These are phyloP conservation scores for Saturnispora gosingensis DNA, from an alignment of 805 yeast genomes.

Conservation along the genomic window DNA sequence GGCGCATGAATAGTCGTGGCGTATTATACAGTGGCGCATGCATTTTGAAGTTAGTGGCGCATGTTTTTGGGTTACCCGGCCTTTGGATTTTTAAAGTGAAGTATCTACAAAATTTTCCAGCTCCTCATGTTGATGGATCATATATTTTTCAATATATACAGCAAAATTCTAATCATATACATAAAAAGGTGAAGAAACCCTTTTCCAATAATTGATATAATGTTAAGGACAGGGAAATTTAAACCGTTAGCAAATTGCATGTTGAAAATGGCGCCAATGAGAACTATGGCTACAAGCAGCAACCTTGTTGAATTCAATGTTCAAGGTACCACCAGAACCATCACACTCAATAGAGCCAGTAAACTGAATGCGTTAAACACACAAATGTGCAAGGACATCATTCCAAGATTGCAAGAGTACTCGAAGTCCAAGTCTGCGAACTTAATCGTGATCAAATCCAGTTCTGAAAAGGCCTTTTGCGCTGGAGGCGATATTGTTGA, in stretches of 20 bases:
- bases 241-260: background rate
- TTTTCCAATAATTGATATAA: background rate
- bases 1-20: background rate
- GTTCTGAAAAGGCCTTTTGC: slow-evolving; percentile 65
- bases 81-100: background rate
- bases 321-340: slow-evolving; percentile 56
- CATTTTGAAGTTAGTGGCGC: background rate
- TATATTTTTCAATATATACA: background rate
- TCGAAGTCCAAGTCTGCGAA: slow-evolving; percentile 58
- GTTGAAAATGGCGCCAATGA: slow-evolving; percentile 1
- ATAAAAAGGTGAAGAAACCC: background rate
- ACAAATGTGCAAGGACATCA: slow-evolving; percentile 63
- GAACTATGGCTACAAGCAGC: slow-evolving; percentile 17
- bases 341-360: slow-evolving; percentile 68
- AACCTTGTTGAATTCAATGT: slow-evolving; percentile 47
- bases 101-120: background rate
- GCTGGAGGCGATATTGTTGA: slow-evolving; percentile 95
- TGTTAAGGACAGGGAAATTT: background rate
- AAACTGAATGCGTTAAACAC: slow-evolving; percentile 80
- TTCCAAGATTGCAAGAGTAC: slow-evolving; percentile 69
- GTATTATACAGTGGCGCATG: background rate
- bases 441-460: slow-evolving; percentile 59
- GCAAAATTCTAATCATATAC: background rate
- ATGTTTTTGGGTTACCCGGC: background rate
- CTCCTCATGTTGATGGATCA: slow-evolving; percentile 1